A percentile compares a stretch with the other conserved stretches of the same genome.
Evolutionary conservation across 2,329 filamentous ascomycete genomes (phyloP).

Genomic region (Amauroascus niger): DNA sequence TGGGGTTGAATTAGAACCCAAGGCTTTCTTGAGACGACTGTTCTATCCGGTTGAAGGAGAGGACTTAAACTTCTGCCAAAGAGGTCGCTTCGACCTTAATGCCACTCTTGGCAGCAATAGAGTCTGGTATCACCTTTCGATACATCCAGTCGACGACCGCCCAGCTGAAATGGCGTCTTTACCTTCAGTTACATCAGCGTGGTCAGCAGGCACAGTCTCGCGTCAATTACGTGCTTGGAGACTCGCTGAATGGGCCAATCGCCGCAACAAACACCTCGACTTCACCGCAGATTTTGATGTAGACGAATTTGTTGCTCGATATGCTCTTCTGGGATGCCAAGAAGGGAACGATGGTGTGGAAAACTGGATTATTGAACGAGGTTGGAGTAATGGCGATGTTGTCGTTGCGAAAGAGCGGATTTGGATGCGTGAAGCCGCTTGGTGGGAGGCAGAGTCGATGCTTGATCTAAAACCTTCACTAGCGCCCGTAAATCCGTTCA

Average conservation of each 20-base stretch:
- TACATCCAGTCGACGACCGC: slow-evolving; percentile 83
- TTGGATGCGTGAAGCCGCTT: slow-evolving; percentile 88
- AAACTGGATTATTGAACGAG: slow-evolving; percentile 85
- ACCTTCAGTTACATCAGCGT: slow-evolving; percentile 64
- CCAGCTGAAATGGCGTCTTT: slow-evolving; percentile 65
- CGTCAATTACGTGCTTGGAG: slow-evolving; percentile 89
- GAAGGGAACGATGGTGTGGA: slow-evolving; percentile 89
- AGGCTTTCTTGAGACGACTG: slow-evolving; percentile 70
- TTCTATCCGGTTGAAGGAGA: slow-evolving; percentile 68
- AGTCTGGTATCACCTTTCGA: slow-evolving; percentile 85
- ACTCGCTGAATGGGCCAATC: slow-evolving; percentile 91
- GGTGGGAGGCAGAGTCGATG: slow-evolving; percentile 98
- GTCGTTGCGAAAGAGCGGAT: slow-evolving; percentile 82
- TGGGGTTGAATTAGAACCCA: slow-evolving; percentile 67
- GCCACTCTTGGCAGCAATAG: slow-evolving; percentile 69
- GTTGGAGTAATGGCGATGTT: slow-evolving; percentile 97
- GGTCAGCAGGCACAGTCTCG: slow-evolving; percentile 89
- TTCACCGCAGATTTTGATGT: slow-evolving; percentile 95
- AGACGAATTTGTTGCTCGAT: slow-evolving; percentile 81
- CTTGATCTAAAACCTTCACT: slow-evolving; percentile 72
- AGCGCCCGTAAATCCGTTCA: slow-evolving; percentile 37
- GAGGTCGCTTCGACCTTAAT: slow-evolving; percentile 68
- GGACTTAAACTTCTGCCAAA: slow-evolving; percentile 69
- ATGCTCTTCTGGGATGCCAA: slow-evolving; percentile 71
- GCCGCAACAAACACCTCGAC: slow-evolving; percentile 79